Conservation (phyloP, 1,284 basidiomycete species). For the Pseudozyma pruni region DNA sequence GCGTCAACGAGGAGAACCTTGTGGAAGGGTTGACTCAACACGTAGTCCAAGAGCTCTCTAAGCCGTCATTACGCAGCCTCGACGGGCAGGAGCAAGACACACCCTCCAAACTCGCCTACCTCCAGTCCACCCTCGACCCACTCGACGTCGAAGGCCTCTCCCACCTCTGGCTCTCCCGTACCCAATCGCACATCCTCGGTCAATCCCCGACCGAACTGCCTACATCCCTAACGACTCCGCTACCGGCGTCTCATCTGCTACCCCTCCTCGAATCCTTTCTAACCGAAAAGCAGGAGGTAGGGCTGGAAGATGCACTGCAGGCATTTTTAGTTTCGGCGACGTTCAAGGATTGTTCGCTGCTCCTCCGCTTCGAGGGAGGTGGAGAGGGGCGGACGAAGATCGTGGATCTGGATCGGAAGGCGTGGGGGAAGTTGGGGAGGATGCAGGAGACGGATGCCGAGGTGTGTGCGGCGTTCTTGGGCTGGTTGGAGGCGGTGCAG, state of each 20-base stretch:
- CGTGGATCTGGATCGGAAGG: constrained; percentile 86
- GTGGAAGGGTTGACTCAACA: constrained; percentile 4
- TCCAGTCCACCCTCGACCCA: constrained; percentile 82
- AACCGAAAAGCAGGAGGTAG: neutral
- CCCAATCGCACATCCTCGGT: constrained; percentile 26
- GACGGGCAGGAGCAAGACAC: constrained; percentile 54
- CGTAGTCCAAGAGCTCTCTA: constrained; percentile 16
- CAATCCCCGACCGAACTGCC: neutral
- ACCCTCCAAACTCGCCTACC: constrained; percentile 73
- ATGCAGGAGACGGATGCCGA: constrained; percentile 79
- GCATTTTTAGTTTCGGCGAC: constrained; percentile 84
- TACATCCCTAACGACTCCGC: neutral
- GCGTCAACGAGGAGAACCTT: neutral
- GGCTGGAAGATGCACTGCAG: constrained; percentile 22
- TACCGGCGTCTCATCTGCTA: constrained; percentile 8
- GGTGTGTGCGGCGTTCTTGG: constrained; percentile 24
- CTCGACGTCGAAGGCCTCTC: constrained; percentile 83
- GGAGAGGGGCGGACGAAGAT: constrained; percentile 15
- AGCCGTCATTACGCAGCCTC: neutral
- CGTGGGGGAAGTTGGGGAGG: constrained; percentile 74
- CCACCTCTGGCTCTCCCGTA: constrained; percentile 28
- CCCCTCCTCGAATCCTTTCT: constrained; percentile 11
- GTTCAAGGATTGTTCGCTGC: constrained; percentile 94
- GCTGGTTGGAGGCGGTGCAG: constrained; percentile 15
- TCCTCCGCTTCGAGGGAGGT: constrained; percentile 71